Base-by-base conservation (phyloP, 768 basidiomycete species). In the Kwoniella sp. region DNA sequence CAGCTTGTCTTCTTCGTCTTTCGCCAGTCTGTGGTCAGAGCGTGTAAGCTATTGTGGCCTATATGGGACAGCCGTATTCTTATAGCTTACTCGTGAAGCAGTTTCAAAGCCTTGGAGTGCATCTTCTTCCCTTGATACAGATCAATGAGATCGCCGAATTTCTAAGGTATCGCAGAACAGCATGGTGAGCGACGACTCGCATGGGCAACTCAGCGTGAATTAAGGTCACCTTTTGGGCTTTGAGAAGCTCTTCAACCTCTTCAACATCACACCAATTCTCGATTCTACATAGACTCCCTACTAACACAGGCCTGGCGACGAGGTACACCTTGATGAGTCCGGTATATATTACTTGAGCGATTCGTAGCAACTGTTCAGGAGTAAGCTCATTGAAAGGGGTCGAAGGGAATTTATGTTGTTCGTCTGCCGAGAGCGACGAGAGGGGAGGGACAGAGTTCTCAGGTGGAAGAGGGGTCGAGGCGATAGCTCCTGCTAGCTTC, bases 231-330 rank as follows among this genome's bases (percentile, higher is more conserved):
- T 89, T 88, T 36, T 89, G 85, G 27, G 85, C 86, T 61, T 86
- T 84, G 56, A 99, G 80, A 64, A 92, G 86, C 75, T 90, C 92
- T 77, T 99, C 93, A 0, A 94, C 91, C 72, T 94, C 90, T 4
- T 87, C 87, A 1, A 98, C 93, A 74, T 97, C 96, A 79, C 95
- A 98, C 92, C 93, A 99, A 79, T 96, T 98, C 1, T 91, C 86
- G 25, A 95, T 82, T 47, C 95, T 85, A 79, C 95, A 98, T 54
- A 97, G 80, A 29, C 91, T 87, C 0, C 91, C 92, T 10, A 98
- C 82, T 60, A 99, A 81, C n/a, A 73, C 85, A 0, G 95, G 92
- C 48, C 89, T 83, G 46, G 89, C 88, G 22, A 91, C 84, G 22
- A 98, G 81, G 78, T 95, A 96, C 2, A 89, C 88, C 80, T 96